Evolutionary conservation across 768 basidiomycete species (phyloP), one percentile per base, ranked within the genome.

Genomic region (Stropharia rugosoannulata): DNA sequence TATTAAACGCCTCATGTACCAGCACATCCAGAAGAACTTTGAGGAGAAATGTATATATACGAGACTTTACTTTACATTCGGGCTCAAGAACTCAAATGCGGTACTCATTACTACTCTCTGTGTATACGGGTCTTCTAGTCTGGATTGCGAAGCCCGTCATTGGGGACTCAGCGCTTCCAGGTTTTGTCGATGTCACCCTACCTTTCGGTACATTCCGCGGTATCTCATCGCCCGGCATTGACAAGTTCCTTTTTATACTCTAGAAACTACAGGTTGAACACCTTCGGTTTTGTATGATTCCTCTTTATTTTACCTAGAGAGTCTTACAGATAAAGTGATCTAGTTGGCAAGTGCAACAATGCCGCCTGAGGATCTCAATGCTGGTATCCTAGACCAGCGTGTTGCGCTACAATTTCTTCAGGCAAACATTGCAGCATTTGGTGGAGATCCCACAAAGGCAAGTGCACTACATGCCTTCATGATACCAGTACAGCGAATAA

Each of bases 381-480:
- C 76, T 2, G 86, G 86, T 15, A 68, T 88, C 12, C 72, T 70
- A 25, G 88, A 90, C 63, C 85, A 88, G 67, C 70, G 75, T 1
- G 70, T 75, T 27, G 84, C 85, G 0, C 66, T 91, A 0, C 61
- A 70, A 12, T 90, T 87, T 66, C 68, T 89, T 0, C 79, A 86
- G 58, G 72, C 84, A 18, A 86, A 90, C 61, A 82, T 89, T 12
- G 78, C 72, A 4, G 75, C 76, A 2, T 89, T 89, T 60, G 86
- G 86, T 5, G 87, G 87, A 1, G 81, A 87, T 66, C 79, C 80
- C 11, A 58, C 68, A 10, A 86, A 84, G 69, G 83, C 75, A 62
- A 27, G 61, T 52, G 6, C 19, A 6, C n/a, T 18, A 25, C 22
- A n/a, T n/a, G n/a, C n/a, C n/a, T n/a, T 3, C 43, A 19, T 1